Conservation (phyloP, 2,329 filamentous ascomycete species). For the Trichoderma afroharzianum region DNA sequence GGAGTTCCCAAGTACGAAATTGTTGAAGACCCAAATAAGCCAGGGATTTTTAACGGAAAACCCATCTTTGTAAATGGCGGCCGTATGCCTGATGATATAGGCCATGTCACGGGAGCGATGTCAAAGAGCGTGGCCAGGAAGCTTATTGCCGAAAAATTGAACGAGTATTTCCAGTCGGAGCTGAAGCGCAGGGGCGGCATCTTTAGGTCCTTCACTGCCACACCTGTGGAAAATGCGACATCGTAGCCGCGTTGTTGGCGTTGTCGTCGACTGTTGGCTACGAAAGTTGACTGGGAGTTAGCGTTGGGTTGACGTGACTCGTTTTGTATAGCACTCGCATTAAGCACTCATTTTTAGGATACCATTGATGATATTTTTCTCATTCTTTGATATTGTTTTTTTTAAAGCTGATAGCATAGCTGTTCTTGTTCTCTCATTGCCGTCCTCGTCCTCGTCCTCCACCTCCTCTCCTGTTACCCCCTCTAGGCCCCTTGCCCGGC, state of each 20-base stretch:
- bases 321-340: neutral
- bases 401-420: neutral
- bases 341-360: neutral
- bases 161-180: constrained; percentile 35
- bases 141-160: constrained; percentile 38
- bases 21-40: constrained; percentile 18
- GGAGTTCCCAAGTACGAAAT: constrained; percentile 34
- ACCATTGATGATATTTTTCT: neutral
- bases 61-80: constrained; percentile 32
- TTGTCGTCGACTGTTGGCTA: neutral
- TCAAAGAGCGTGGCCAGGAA: constrained; percentile 36
- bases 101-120: constrained; percentile 32
- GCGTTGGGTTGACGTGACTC: neutral
- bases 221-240: neutral
- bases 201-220: neutral
- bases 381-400: neutral
- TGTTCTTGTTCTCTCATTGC: constrained; percentile 18
- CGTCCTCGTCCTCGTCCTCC: constrained; percentile 35
- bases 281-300: neutral
- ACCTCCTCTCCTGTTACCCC: constrained; percentile 38
- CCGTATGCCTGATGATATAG: constrained; percentile 31
- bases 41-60: constrained; percentile 35
- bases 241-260: neutral
- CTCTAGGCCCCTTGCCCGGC: constrained; percentile 45
- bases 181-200: constrained; percentile 10